These are phyloP conservation scores for Hypholoma fasciculare DNA, from an alignment of 768 basidiomycete species.

Conservation along the genomic window DNA sequence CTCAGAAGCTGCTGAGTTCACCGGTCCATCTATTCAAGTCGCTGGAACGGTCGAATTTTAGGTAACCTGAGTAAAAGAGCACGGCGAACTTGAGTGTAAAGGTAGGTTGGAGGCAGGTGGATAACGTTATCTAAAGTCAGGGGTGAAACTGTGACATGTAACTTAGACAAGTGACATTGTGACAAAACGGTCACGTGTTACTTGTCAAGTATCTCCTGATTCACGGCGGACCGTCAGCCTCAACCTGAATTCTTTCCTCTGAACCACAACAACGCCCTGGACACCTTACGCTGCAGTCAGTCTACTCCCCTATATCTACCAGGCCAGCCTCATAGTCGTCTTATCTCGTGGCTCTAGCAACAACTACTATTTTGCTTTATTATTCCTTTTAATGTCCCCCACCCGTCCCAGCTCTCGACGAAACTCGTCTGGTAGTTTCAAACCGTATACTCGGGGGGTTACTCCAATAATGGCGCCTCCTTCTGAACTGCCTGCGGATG, in stretches of 20 bases:
- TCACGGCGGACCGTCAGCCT: slow-evolving; percentile 26
- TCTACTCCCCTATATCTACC: slow-evolving; percentile 7
- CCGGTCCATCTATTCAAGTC: too few species aligned
- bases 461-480: slow-evolving; percentile 16
- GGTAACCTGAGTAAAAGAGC: too few species aligned
- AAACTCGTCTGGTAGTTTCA: slow-evolving; percentile 25
- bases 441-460: slow-evolving; percentile 33
- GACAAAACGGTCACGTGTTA: slow-evolving; percentile 4
- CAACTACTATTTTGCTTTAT: slow-evolving; percentile 15
- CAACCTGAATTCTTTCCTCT: slow-evolving; percentile 12
- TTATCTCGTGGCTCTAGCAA: slow-evolving; percentile 6
- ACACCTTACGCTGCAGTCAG: slow-evolving; percentile 13
- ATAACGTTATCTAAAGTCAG: background rate
- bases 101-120: too few species aligned
- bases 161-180: background rate
- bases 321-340: slow-evolving; percentile 21
- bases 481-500: slow-evolving; percentile 4
- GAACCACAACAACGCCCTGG: slow-evolving; percentile 21
- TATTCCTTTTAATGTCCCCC: slow-evolving; percentile 30
- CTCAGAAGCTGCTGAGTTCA: too few species aligned
- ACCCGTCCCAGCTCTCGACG: slow-evolving; percentile 28
- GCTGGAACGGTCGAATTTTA: too few species aligned
- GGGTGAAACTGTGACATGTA: background rate
- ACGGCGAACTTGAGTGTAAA: too few species aligned
- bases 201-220: background rate